Evolutionary conservation across 1,139 yeast species (phyloP).

Genomic region (Kodamaea fungicola): DNA sequence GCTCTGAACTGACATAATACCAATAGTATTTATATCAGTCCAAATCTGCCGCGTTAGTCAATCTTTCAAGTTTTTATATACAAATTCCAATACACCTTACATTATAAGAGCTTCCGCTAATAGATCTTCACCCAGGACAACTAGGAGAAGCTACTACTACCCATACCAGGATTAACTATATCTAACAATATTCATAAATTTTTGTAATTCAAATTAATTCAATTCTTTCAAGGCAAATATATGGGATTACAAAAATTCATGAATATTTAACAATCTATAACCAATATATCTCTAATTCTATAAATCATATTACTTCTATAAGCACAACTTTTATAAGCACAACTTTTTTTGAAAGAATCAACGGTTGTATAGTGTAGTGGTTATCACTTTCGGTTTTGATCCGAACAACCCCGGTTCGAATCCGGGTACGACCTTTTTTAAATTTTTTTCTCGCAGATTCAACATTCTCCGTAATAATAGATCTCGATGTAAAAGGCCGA

Average conservation of each 20-base stretch:
- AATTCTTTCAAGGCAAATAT: neutral
- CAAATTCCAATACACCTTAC: too few species aligned
- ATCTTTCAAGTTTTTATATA: too few species aligned
- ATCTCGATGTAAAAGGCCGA: neutral
- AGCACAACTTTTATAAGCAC: neutral
- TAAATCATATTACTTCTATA: too few species aligned
- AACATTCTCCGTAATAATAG: neutral
- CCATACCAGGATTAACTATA: too few species aligned
- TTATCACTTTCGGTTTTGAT: constrained; percentile 51
- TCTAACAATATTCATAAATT: too few species aligned
- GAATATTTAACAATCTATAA: neutral
- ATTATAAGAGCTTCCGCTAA: too few species aligned
- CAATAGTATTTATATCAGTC: too few species aligned
- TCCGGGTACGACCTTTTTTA: constrained; percentile 78
- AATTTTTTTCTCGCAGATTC: neutral
- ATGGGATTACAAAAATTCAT: neutral
- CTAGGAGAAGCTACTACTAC: too few species aligned
- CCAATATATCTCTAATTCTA: neutral
- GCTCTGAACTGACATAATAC: too few species aligned
- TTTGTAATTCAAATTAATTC: too few species aligned
- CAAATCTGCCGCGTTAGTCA: too few species aligned
- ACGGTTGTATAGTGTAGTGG: constrained; percentile 50
- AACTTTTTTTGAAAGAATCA: neutral
- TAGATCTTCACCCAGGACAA: too few species aligned
- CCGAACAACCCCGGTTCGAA: constrained; percentile 94